Evolutionary conservation across 345 rosid genomes (phyloP).

Genomic region (Kernera saxatilis): DNA sequence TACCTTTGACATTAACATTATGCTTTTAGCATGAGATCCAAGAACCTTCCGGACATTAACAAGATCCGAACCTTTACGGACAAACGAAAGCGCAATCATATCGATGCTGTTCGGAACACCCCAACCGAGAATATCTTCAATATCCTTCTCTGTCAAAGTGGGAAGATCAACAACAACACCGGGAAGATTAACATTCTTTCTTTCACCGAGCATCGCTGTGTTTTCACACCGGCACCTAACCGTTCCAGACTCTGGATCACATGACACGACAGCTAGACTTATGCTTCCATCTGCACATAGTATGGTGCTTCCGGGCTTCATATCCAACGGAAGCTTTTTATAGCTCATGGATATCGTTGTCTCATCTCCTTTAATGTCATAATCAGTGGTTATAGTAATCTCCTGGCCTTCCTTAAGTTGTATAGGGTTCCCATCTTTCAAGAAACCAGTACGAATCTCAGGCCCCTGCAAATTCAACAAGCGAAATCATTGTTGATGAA

Average conservation of each 20-base stretch:
- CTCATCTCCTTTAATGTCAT: slow-evolving; percentile 60
- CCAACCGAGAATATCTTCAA: slow-evolving; percentile 78
- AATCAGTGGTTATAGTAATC: slow-evolving; percentile 67
- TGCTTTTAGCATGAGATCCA: slow-evolving; percentile 66
- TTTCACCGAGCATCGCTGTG: slow-evolving; percentile 79
- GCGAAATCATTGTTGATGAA: not conserved
- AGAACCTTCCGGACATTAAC: slow-evolving; percentile 80
- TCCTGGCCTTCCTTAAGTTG: slow-evolving; percentile 63
- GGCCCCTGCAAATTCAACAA: slow-evolving; percentile 44
- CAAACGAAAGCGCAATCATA: slow-evolving; percentile 91
- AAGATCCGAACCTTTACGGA: slow-evolving; percentile 92
- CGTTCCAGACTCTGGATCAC: slow-evolving; percentile 63
- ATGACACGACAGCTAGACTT: slow-evolving; percentile 58
- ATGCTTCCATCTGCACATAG: slow-evolving; percentile 91
- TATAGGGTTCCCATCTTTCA: slow-evolving; percentile 55
- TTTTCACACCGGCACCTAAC: slow-evolving; percentile 88
- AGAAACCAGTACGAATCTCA: slow-evolving; percentile 68
- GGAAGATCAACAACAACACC: slow-evolving; percentile 94
- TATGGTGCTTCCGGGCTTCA: slow-evolving; percentile 69
- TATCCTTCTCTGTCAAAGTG: slow-evolving; percentile 79
- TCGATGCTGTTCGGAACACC: slow-evolving; percentile 82
- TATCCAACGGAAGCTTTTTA: slow-evolving; percentile 69
- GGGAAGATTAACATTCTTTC: slow-evolving; percentile 91
- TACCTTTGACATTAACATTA: slow-evolving; percentile 90
- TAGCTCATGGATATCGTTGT: slow-evolving; percentile 83